A percentile compares a stretch with the other conserved stretches of the same genome.
Conservation (phyloP, 1,284 basidiomycete species). For the Xanthoconium separans region DNA sequence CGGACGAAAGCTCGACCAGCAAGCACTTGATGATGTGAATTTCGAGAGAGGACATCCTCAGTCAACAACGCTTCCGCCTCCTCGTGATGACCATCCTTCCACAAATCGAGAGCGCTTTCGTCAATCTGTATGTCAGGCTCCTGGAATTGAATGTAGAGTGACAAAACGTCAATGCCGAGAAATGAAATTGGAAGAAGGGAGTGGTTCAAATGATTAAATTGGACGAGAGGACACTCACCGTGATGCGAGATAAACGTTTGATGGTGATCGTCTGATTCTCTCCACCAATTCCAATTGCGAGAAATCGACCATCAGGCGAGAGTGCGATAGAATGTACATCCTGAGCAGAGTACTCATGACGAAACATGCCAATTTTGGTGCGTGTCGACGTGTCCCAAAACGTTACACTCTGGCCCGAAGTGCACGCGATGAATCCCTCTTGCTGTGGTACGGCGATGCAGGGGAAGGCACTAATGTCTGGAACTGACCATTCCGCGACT, state of each 20-base stretch:
- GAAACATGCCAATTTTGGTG: not conserved
- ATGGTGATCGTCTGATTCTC: not conserved
- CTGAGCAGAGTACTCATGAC: not conserved
- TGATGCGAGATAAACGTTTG: not conserved
- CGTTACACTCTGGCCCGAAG: not conserved
- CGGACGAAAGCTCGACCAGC: slow-evolving; percentile 2
- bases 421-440: not conserved
- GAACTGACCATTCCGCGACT: not conserved
- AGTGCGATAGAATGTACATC: not conserved
- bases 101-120: not conserved
- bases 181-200: not conserved
- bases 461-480: not conserved
- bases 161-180: not conserved
- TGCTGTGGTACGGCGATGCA: not conserved
- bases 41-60: not conserved
- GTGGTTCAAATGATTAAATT: not conserved
- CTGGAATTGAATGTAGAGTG: not conserved
- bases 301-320: not conserved
- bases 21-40: not conserved
- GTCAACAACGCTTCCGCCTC: not conserved
- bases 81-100: not conserved
- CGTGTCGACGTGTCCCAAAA: not conserved
- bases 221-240: not conserved
- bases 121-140: not conserved
- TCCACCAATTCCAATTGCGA: not conserved